Percentiles rank a stretch among this genome's conserved stretches.
Conservation (phyloP, 495 filamentous ascomycete genomes). For the Talaromyces stipitatus region DNA sequence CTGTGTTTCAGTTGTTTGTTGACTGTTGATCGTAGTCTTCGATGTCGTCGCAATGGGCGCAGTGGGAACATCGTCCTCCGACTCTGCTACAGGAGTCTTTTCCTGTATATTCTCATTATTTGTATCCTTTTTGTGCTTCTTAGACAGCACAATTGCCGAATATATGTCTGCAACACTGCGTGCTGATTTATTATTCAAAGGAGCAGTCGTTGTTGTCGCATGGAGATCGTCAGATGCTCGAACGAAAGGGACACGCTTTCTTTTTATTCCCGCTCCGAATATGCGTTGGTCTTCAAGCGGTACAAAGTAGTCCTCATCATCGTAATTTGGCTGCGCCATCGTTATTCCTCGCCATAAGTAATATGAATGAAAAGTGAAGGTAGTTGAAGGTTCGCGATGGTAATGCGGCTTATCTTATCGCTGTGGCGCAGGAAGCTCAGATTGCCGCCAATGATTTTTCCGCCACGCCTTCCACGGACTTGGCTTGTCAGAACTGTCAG, state of each 20-base stretch:
- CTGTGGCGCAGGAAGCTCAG: constrained; percentile 19
- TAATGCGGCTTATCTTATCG: constrained; percentile 34
- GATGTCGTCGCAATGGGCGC: constrained; percentile 11
- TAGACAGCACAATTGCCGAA: constrained; percentile 60
- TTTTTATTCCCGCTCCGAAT: constrained; percentile 74
- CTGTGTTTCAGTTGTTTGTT: constrained; percentile 3
- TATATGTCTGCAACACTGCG: constrained; percentile 56
- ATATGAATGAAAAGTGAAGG: neutral
- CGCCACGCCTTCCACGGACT: constrained; percentile 14
- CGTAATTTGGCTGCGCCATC: constrained; percentile 11
- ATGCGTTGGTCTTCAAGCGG: constrained; percentile 65
- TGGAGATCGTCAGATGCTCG: constrained; percentile 49
- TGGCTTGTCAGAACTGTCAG: neutral
- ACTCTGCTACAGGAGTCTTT: neutral
- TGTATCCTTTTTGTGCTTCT: constrained; percentile 11
- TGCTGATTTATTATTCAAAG: constrained; percentile 16
- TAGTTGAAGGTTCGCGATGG: neutral
- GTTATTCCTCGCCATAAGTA: neutral
- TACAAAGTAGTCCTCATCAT: constrained; percentile 55
- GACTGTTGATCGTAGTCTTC: constrained; percentile 8
- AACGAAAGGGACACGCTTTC: constrained; percentile 75
- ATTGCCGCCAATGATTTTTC: constrained; percentile 35
- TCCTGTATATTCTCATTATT: neutral
- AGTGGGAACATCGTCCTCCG: neutral
- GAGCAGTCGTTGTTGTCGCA: constrained; percentile 16